Base-by-base conservation (phyloP, 371 early-diverging fungal genomes). In the Lichtheimia corymbifera region DNA sequence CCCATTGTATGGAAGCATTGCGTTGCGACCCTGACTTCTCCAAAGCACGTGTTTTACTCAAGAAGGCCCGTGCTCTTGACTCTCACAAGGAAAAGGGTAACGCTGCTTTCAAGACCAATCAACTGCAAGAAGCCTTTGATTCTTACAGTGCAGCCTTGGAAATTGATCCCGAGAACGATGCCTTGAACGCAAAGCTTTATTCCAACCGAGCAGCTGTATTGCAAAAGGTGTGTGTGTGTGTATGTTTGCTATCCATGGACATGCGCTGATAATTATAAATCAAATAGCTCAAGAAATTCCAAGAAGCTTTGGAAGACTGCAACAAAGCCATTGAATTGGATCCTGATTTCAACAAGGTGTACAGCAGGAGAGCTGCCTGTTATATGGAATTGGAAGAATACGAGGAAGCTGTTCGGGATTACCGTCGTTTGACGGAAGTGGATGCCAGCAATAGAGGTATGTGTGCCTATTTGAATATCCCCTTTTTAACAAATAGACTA, bases 371-470 rank as follows among this genome's bases (percentile, higher is more conserved):
- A 63, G 94, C 95, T 0, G 91, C 90, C 58, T 82, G 88, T 53
- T 82, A 84, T 58, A 82, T 84, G 72, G 93, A 93, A 74, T 69
- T 84, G 14, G 90, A 93, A 59, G 73, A 83, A 58, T 93, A 86
- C 59, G 91, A 91, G 61, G 92, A 93, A 44, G 92, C 94, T 0
- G 82, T 91, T 0, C 80, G 88, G 28, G 93, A 93, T 68, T 90
- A 91, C 70, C 84, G 80, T 41, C 64, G 76, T 12, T 83, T 89
- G 14, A 64, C 81, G 27, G 82, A 85, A 50, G 60, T 87, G 20
- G 89, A 92, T 59, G 81, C 86, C 42, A 69, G 76, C 40, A 90
- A 93, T 61, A 66, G 82, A 62, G 79, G 79, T 78, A 64, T 50
- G 44, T 30, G 50, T 12, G 45, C 3, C 28, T 14, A n/a, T 17